Evolutionary conservation across 1,139 yeast species (phyloP).

Genomic region (Blastobotrys capitulatus): DNA sequence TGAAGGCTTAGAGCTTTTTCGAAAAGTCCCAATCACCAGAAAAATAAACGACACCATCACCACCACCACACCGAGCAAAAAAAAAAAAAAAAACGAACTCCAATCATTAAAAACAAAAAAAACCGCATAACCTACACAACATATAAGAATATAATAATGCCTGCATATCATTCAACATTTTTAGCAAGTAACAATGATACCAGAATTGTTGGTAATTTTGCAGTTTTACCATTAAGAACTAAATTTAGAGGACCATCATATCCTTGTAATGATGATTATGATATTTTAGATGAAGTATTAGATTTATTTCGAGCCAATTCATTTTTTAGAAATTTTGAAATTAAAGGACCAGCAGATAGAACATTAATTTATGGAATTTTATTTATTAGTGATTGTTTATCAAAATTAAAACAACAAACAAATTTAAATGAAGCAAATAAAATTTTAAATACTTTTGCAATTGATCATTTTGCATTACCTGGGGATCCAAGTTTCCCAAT

Average conservation of each 20-base stretch:
- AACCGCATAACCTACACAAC: too few relatives aligned
- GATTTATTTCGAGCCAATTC: slow-evolving; percentile 95
- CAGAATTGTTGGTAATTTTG: slow-evolving; percentile 56
- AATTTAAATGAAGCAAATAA: slow-evolving; percentile 60
- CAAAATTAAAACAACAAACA: slow-evolving; percentile 43
- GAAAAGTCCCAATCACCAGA: too few relatives aligned
- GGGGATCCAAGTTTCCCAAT: slow-evolving; percentile 95
- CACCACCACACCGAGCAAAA: too few relatives aligned
- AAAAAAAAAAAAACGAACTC: too few relatives aligned
- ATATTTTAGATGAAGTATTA: slow-evolving; percentile 82
- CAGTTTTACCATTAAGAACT: slow-evolving; percentile 76
- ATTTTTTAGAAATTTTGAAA: slow-evolving; percentile 93
- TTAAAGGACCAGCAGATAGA: slow-evolving; percentile 92
- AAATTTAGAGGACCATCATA: slow-evolving; percentile 88
- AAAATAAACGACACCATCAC: too few relatives aligned
- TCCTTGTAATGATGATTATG: slow-evolving; percentile 78
- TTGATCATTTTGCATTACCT: slow-evolving; percentile 86
- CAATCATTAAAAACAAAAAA: too few relatives aligned
- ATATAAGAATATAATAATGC: slow-evolving; percentile 6
- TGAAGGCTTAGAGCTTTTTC: too few relatives aligned
- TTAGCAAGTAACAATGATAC: slow-evolving; percentile 40
- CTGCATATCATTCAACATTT: slow-evolving; percentile 87
- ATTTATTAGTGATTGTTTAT: slow-evolving; percentile 78
- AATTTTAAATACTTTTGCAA: slow-evolving; percentile 70
- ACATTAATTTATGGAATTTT: slow-evolving; percentile 94